Conservation (phyloP, 345 rosid genomes). For the Arabidopsis thaliana region TAIR10.1 NC_003070.9:11001501-11002000, state of each 20-base stretch:
- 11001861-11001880: conserved; percentile 82
- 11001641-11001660: not conserved
- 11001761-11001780: conserved; percentile 64
- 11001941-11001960: conserved; percentile 5
- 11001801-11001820: conserved; percentile 88
- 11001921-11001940: conserved; percentile 10
- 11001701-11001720: conserved; percentile 76
- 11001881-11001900: conserved; percentile 51
- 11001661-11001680: not conserved
- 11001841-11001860: conserved; percentile 71
- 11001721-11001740: conserved; percentile 70
- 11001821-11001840: conserved; percentile 89
- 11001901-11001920: not conserved
- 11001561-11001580: conserved; percentile 66
- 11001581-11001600: conserved; percentile 70
- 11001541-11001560: conserved; percentile 77
- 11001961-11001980: conserved; percentile 9
- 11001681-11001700: conserved; percentile 6
- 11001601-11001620: conserved; percentile 57
- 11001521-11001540: conserved; percentile 91
- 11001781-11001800: conserved; percentile 94
- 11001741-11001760: conserved; percentile 58
- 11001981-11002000: conserved; percentile 72
- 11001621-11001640: conserved; percentile 45
- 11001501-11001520: conserved; percentile 75